Evolutionary conservation across 345 rosid genomes (phyloP).

Genomic region (Pistacia vera): DNA sequence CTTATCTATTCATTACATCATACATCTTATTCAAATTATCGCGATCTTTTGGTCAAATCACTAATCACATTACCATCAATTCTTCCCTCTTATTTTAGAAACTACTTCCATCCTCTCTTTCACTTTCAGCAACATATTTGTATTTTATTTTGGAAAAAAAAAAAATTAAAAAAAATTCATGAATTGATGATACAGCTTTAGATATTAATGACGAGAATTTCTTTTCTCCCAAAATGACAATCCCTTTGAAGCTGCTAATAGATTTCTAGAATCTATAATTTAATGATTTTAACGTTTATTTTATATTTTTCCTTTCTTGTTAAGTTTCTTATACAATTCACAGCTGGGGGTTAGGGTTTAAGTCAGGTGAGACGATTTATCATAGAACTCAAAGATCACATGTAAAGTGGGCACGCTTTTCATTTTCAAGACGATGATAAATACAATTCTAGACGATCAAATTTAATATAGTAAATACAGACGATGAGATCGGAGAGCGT

Average conservation of each 20-base stretch:
- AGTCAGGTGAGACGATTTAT: slow-evolving; percentile 18
- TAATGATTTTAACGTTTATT: background rate
- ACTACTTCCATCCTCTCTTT: background rate
- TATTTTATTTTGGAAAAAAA: background rate
- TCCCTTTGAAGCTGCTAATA: background rate
- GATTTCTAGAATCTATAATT: slow-evolving; percentile 41
- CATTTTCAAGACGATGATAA: background rate
- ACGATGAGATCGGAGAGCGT: background rate
- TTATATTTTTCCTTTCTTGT: background rate
- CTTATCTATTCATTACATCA: background rate
- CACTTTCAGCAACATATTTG: slow-evolving; percentile 11
- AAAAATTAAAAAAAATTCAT: background rate
- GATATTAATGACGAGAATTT: slow-evolving; percentile 22
- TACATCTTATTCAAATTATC: slow-evolving; percentile 24
- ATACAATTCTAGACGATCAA: slow-evolving; percentile 10
- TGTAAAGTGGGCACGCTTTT: slow-evolving; percentile 23
- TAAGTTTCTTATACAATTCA: slow-evolving; percentile 7
- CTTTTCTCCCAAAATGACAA: slow-evolving; percentile 10
- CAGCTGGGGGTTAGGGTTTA: slow-evolving; percentile 26
- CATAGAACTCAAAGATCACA: slow-evolving; percentile 18
- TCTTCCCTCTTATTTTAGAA: background rate
- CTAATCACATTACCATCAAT: slow-evolving; percentile 9
- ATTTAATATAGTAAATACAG: background rate
- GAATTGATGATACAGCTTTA: background rate
- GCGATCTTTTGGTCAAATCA: slow-evolving; percentile 17